Base-by-base conservation (phyloP, 768 basidiomycete genomes). In the Paxillus ammoniavirescens region DNA sequence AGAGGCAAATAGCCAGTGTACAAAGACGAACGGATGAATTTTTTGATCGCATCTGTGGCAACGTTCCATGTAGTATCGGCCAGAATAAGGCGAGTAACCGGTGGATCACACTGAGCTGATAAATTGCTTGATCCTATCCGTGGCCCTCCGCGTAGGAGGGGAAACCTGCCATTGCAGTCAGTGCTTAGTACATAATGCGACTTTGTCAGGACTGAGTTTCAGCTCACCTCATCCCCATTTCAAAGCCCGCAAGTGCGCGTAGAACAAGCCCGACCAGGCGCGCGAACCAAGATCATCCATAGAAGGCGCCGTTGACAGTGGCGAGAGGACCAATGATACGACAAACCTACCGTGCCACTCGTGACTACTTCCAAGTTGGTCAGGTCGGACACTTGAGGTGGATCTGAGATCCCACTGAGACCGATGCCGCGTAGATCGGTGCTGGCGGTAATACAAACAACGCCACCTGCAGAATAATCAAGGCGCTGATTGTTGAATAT, bases 391-490 rank as follows among this genome's bases (percentile, higher is more conserved):
- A 78, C 6, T 15, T 40, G 15, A 78, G 62, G 15, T 66, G 63
- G 26, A 78, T 61, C 26, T 65, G 59, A 13, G 70, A 68, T 9
- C 76, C 77, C 10, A 77, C 72, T 3, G 74, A 69, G n/a, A 75
- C 69, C 21, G 43, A 18, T 4, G 74, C 75, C 7, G 71, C 75
- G 51, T 63, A 66, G 21, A 77, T 57, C 3, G 75, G 68, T 7
- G 75, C 75, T 21, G 77, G 75, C 3, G 65, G 61, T n/a, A 72
- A 8, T 71, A 18, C 72, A 73, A 23, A 63, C 37, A 15, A 62
- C 58, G 14, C 68, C 66, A 14, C 64, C 71, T 10, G 52, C 70
- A 14, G 61, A 51, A 31, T 55, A 49, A 68, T 68, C 14, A 45
- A 17, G n/a, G 43, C 43, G 17, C 17, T 17, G 7, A 26, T 4